Base-by-base conservation (phyloP, 768 basidiomycete genomes). In the Trametes villosa region DNA sequence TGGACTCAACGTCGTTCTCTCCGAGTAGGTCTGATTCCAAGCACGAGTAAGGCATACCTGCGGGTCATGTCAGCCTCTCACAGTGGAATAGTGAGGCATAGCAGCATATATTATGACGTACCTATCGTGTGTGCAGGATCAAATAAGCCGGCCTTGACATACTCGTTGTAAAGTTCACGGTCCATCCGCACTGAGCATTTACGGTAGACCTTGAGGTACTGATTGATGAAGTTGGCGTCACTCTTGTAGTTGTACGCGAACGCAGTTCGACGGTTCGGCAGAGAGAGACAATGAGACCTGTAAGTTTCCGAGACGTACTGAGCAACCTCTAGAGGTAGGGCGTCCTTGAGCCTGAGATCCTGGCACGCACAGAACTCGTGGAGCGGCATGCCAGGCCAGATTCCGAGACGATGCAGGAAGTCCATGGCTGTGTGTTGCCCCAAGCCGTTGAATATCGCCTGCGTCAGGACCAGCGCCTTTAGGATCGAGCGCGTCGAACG, bases 351-450 rank as follows among this genome's bases (percentile, higher is more conserved):
- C 9, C 24, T 26, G 1, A 15, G 11, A 9, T 2, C 13, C 1
- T 56, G 33, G n/a, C 47, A 20, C 8, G 31, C 12, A 24, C 54
- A 56, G 1, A 56, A 22, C 1, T 9, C 4, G 1, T 2, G 4
- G 0, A 45, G 30, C 2, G 54, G 44, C 24, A 36, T 47, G 1
- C 44, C 44, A 1, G 54, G 54, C 54, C 54, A 56, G 3, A 56
- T 3, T 6, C 20, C 54, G 9, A 47, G 20, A 9, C 13, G 8
- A n/a, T 56, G 54, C 3, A 56, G 44, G 2, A 56, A 17, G 24
- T 47, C 54, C 22, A 47, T 44, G 3, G 54, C 31, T 12, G 54
- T 56, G 44, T 56, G 54, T 18, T 56, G 33, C 1, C 54, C 54
- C 4, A 33, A 44, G 2, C 53, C 53, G 29, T 54, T 54, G 41